Conservation (phyloP, 495 filamentous ascomycete genomes). For the Elasticomyces elasticus region DNA sequence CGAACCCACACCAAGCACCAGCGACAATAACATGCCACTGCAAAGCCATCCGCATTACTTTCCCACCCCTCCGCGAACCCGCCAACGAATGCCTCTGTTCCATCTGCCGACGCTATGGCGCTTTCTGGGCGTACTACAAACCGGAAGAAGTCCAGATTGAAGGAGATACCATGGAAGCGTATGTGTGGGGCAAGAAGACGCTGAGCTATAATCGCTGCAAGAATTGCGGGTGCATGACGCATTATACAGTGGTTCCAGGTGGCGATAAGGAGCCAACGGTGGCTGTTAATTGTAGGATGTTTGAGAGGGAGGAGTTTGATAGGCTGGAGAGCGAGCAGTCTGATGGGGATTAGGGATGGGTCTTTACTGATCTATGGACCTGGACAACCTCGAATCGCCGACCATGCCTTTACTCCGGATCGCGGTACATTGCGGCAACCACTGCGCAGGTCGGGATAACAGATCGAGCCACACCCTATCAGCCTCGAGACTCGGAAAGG, state of each 20-base stretch:
- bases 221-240: conserved; percentile 8
- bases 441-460: too few relatives aligned
- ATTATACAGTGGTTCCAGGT: neutral
- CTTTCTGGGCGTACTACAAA: conserved; percentile 9
- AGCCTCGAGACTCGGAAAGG: too few relatives aligned
- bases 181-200: conserved; percentile 1
- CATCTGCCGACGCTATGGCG: conserved; percentile 9
- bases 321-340: conserved; percentile 4
- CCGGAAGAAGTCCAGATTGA: conserved; percentile 5
- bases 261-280: conserved; percentile 3
- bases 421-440: too few relatives aligned
- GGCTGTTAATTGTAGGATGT: conserved; percentile 8
- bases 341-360: conserved; percentile 1
- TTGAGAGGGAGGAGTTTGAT: conserved; percentile 6
- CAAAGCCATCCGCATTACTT: conserved; percentile 8
- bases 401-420: too few relatives aligned
- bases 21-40: conserved; percentile 6
- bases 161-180: neutral
- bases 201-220: conserved; percentile 8
- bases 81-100: conserved; percentile 4
- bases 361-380: too few relatives aligned
- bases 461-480: too few relatives aligned
- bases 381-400: too few relatives aligned
- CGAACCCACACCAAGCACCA: neutral
- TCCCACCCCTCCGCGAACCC: conserved; percentile 11